These are phyloP conservation scores for Geranium rotundifolium DNA, from an alignment of 345 rosid genomes.

Conservation along the genomic window DNA sequence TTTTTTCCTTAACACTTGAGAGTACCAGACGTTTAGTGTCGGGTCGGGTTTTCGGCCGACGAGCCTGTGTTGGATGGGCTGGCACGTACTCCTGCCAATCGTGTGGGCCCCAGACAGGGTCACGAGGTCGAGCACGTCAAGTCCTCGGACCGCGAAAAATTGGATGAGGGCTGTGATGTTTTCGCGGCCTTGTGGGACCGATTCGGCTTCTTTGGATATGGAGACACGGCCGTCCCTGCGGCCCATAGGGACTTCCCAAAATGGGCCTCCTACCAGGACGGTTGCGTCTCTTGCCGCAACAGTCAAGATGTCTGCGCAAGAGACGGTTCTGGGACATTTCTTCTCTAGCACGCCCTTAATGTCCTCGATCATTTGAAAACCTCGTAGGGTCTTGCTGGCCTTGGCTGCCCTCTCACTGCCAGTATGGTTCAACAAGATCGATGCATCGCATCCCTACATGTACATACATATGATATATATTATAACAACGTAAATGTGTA, in stretches of 20 bases:
- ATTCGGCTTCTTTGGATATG: constrained; percentile 11
- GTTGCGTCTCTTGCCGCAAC: constrained; percentile 32
- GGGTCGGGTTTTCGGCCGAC: constrained; percentile 11
- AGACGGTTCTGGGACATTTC: constrained; percentile 21
- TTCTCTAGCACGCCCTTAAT: constrained; percentile 22
- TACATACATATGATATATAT: no score
- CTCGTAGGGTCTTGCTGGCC: constrained; percentile 20
- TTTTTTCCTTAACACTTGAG: constrained; percentile 7
- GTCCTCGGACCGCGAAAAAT: constrained; percentile 11
- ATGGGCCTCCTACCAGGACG: constrained; percentile 19
- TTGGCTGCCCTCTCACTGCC: constrained; percentile 21
- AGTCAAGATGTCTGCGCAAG: constrained; percentile 34
- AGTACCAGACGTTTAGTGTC: constrained; percentile 9
- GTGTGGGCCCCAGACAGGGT: constrained; percentile 28
- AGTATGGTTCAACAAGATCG: constrained; percentile 18
- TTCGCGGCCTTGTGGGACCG: constrained; percentile 20
- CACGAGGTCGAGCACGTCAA: constrained; percentile 22
- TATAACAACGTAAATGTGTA: no score
- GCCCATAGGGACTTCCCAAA: constrained; percentile 30
- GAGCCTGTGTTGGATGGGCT: constrained; percentile 16
- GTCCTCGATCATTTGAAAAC: constrained; percentile 20
- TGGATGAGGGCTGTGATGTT: constrained; percentile 9
- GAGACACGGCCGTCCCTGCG: constrained; percentile 25
- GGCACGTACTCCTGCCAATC: constrained; percentile 25
- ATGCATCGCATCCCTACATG: constrained; percentile 28